Conservation (phyloP, 345 rosid species). For the Combretum micranthum region DNA sequence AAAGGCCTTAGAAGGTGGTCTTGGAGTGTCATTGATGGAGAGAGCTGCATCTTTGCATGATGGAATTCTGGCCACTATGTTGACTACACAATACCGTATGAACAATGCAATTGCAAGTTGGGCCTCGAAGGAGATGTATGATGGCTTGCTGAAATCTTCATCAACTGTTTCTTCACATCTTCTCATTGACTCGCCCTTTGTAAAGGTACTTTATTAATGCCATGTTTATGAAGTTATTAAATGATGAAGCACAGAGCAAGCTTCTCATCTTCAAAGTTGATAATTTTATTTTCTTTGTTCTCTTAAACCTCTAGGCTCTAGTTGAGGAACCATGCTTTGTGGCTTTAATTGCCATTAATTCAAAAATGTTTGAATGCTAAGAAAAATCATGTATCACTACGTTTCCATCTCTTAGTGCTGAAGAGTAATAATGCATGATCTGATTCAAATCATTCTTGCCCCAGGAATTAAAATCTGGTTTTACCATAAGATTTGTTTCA, state of each 20-base stretch:
- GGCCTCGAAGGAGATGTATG: conserved; percentile 99
- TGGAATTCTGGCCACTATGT: conserved; percentile 57
- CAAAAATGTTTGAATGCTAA: no score
- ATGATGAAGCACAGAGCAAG: background rate
- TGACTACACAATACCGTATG: conserved; percentile 90
- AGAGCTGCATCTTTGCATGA: conserved; percentile 72
- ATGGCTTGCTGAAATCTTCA: conserved; percentile 71
- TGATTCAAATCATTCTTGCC: no score
- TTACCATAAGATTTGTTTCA: background rate
- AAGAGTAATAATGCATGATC: no score
- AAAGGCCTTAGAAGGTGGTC: conserved; percentile 85
- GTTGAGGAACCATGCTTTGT: no score
- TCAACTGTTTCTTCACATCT: conserved; percentile 68
- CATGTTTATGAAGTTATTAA: background rate
- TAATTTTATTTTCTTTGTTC: no score
- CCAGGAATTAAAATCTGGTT: no score
- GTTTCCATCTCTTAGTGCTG: no score
- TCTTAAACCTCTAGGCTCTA: no score
- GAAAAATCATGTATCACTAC: no score
- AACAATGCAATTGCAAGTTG: conserved; percentile 90
- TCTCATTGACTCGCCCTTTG: conserved; percentile 83
- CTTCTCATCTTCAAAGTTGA: background rate
- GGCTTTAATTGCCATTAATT: no score
- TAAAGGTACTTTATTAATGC: conserved; percentile 52
- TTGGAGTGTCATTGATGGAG: conserved; percentile 81